Conservation (phyloP, 805 yeast genomes). For the Spathaspora girioi region DNA sequence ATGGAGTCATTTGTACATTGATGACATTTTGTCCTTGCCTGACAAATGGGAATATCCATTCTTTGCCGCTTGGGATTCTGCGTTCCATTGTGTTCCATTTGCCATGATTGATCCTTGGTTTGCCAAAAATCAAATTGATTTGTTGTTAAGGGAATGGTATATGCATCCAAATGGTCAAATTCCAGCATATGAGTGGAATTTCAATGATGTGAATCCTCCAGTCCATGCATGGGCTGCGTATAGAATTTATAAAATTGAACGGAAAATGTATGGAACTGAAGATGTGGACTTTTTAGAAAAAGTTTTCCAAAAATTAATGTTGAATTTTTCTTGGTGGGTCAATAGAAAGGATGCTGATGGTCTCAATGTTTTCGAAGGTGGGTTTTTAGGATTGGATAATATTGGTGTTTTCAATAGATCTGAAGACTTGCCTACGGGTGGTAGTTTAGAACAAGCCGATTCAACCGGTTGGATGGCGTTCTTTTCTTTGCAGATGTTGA, state of each 20-base stretch:
- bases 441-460: conserved; percentile 87
- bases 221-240: conserved; percentile 96
- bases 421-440: conserved; percentile 91
- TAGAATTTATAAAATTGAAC: conserved; percentile 81
- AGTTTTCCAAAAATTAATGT: conserved; percentile 85
- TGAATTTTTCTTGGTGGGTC: conserved; percentile 97
- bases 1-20: conserved; percentile 86
- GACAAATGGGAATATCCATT: conserved; percentile 97
- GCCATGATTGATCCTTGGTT: conserved; percentile 92
- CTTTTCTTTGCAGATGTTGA: conserved; percentile 84
- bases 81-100: conserved; percentile 89
- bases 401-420: conserved; percentile 91
- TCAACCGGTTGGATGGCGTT: conserved; percentile 98
- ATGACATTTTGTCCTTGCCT: conserved; percentile 84
- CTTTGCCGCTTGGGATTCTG: conserved; percentile 96
- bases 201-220: conserved; percentile 93
- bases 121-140: conserved; percentile 83
- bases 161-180: conserved; percentile 98
- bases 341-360: conserved; percentile 85
- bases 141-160: conserved; percentile 90
- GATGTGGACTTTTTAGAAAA: conserved; percentile 83
- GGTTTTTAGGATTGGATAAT: conserved; percentile 88
- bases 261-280: conserved; percentile 76
- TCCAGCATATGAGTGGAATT: conserved; percentile 97
- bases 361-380: conserved; percentile 89